Evolutionary conservation across 306 rosid genomes (phyloP).

Genomic region (Cicer pinnatifidum): DNA sequence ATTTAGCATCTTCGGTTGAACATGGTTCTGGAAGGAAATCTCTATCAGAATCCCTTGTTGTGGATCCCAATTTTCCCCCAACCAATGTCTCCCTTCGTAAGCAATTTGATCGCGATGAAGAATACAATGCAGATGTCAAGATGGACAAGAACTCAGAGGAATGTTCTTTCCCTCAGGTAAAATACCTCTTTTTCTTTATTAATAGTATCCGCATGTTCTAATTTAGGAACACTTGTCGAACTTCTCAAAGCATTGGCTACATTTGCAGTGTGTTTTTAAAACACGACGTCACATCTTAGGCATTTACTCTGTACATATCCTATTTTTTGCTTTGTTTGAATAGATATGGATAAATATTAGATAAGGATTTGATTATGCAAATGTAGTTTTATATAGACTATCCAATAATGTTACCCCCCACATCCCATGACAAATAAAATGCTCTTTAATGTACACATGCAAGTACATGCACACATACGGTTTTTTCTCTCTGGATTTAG

Average conservation of each 20-base stretch:
- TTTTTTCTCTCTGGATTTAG: neutral
- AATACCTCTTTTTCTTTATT: conserved; percentile 1
- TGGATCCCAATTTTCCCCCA: conserved; percentile 59
- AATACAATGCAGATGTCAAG: conserved; percentile 58
- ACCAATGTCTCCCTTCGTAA: conserved; percentile 70
- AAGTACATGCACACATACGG: neutral
- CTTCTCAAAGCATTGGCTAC: neutral
- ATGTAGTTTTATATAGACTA: neutral
- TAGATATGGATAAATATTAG: neutral
- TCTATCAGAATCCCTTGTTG: conserved; percentile 69
- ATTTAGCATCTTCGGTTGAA: conserved; percentile 76
- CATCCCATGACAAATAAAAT: neutral
- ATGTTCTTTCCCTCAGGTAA: conserved; percentile 65
- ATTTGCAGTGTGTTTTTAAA: conserved; percentile 21
- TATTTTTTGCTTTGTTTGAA: neutral
- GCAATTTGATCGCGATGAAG: conserved; percentile 77
- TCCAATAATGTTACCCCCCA: neutral
- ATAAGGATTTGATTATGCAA: neutral
- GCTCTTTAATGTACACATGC: neutral
- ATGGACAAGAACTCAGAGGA: conserved; percentile 64
- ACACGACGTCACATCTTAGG: conserved; percentile 21
- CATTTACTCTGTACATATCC: neutral
- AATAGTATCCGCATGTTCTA: neutral
- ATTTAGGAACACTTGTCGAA: neutral
- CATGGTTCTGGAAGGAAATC: conserved; percentile 95